These are phyloP conservation scores for Magnolia sinica DNA, from an alignment of 164 flowering plant genomes.

Conservation along the genomic window DNA sequence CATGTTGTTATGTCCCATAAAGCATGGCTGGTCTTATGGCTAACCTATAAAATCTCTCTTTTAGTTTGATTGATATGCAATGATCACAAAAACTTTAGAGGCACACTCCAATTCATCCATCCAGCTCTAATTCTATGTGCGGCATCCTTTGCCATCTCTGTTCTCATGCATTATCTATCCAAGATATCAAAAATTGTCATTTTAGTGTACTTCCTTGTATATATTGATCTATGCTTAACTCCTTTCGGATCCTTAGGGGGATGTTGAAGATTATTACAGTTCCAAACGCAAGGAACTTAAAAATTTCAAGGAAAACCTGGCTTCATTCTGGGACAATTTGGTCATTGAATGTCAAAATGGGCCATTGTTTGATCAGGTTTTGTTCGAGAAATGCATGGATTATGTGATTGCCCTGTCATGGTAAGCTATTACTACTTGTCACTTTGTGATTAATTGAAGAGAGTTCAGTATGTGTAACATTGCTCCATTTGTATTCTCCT, in stretches of 20 bases:
- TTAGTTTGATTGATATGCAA: too few relatives aligned
- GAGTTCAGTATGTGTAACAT: background rate
- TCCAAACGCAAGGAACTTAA: slow-evolving; percentile 84
- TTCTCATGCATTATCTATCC: background rate
- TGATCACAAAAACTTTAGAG: too few relatives aligned
- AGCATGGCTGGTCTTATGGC: too few relatives aligned
- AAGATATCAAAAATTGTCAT: background rate
- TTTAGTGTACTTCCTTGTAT: too few relatives aligned
- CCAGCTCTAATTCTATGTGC: too few relatives aligned
- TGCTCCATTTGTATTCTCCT: slow-evolving; percentile 9
- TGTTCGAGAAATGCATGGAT: slow-evolving; percentile 93
- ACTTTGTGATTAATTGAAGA: slow-evolving; percentile 1
- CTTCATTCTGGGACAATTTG: slow-evolving; percentile 74
- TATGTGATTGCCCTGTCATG: slow-evolving; percentile 92
- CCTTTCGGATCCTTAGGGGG: slow-evolving; percentile 46
- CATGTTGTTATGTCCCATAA: too few relatives aligned
- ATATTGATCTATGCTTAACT: slow-evolving; percentile 20
- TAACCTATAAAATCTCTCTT: too few relatives aligned
- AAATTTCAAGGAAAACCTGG: slow-evolving; percentile 84
- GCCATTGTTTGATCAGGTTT: slow-evolving; percentile 72
- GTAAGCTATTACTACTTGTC: slow-evolving; percentile 38
- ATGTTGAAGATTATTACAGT: slow-evolving; percentile 73
- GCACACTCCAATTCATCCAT: too few relatives aligned
- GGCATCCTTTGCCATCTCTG: too few relatives aligned
- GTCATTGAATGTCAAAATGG: slow-evolving; percentile 88